Evolutionary conservation across 176 grass and related monocot genomes (phyloP), one percentile per base, ranked within the genome.

Genomic region (Oropetium thomaeum): DNA sequence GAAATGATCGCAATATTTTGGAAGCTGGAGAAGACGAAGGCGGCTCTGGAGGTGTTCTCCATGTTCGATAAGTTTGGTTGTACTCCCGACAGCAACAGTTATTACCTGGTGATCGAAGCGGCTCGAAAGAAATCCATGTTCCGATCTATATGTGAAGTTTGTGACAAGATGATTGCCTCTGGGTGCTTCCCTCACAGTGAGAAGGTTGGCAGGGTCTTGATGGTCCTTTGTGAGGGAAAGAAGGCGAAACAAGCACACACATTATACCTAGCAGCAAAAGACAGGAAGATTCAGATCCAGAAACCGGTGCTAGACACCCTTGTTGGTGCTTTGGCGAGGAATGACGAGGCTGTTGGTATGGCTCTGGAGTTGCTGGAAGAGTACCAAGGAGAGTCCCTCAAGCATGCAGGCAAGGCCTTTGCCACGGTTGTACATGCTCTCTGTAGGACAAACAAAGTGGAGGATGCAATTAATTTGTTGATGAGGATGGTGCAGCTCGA

Each of bases 131-230:
- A 84, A 58, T 86, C 83, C 60, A 80, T 88, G 87, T 49, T 90
- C 69, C 22, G 85, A 42, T 71, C 73, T 62, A 89, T 57, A 5
- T 96, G 89, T 87, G 14, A 71, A 49, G 65, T 92, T 71, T 92
- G 87, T 65, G 89, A 99, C 61, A 92, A 82, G 82, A 96, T 96
- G 92, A 65, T 99, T 44, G 44, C 52, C 84, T 90, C 91, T 52
- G 96, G 79, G 48, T 86, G 76, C 34, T 91, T 99, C 76, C 96
- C 96, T 29, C 78, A 84, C 62, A 66, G 65, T 22, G 71, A 90
- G 60, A 99, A 90, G 64, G 47, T 81, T 0, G 82, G 92, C 52
- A 85, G 82, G 67, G 76, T 92, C 13, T 76, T 92, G 28, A 66
- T 62, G 23, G 64, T 81, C 70, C 82, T 99, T 40, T 96, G 92